phyloP scores from a whole-genome alignment of 257 asterid genomes.

The Anisodus tanguticus region DNA sequence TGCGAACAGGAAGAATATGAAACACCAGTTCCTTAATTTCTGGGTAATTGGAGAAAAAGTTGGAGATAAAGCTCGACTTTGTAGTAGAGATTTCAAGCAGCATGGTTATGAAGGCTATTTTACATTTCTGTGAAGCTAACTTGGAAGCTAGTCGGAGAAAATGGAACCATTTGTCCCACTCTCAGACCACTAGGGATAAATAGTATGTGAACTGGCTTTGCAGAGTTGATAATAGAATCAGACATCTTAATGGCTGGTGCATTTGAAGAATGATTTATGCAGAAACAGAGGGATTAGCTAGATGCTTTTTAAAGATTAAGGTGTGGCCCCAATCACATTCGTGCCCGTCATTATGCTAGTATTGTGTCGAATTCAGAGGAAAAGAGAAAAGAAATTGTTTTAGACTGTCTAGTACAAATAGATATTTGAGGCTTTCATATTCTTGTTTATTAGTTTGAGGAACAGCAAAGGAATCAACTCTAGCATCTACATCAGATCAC shows the following conservation, averaged over 20 bases:
- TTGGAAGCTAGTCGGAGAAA: constrained; percentile 38
- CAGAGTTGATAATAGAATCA: neutral
- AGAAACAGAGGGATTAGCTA: neutral
- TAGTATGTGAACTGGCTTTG: constrained; percentile 35
- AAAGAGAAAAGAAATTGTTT: neutral
- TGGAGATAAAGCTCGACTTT: constrained; percentile 15
- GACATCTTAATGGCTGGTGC: neutral
- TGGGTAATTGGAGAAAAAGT: constrained; percentile 35
- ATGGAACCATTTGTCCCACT: constrained; percentile 33
- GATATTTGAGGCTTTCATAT: neutral
- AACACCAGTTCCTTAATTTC: constrained; percentile 25
- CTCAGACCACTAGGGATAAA: constrained; percentile 42
- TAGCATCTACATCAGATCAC: neutral
- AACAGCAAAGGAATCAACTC: constrained; percentile 30
- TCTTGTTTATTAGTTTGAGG: constrained; percentile 30
- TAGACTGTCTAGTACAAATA: neutral
- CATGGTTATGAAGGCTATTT: constrained; percentile 33
- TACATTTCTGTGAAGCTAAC: constrained; percentile 35
- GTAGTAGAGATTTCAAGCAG: constrained; percentile 32
- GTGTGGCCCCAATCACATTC: neutral
- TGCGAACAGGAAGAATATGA: neutral
- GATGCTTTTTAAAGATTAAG: constrained; percentile 16
- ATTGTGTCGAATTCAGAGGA: neutral
- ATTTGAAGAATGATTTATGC: neutral
- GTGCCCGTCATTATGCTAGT: neutral